phyloP scores from a whole-genome alignment of 1,284 basidiomycete species.

The Pseudozyma sp. region DNA sequence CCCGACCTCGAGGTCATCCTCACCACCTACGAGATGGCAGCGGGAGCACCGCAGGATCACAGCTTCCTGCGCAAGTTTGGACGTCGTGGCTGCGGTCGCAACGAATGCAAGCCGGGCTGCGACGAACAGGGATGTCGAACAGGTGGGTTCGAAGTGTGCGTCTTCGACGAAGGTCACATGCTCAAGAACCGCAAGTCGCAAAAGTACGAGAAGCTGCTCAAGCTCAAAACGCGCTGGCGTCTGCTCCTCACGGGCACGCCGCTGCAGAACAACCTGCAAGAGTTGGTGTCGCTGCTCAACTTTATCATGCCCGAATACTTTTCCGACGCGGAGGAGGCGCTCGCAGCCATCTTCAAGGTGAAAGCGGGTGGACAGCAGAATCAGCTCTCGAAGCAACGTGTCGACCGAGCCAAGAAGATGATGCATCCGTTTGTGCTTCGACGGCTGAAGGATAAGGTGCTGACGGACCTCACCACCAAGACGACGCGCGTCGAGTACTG shows the following conservation, averaged over 20 bases:
- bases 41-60: slow-evolving; percentile 81
- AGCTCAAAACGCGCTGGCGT: slow-evolving; percentile 87
- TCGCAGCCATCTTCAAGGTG: slow-evolving; percentile 96
- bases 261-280: slow-evolving; percentile 84
- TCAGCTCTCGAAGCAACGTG: slow-evolving; percentile 86
- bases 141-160: slow-evolving; percentile 82
- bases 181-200: slow-evolving; percentile 97
- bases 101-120: slow-evolving; percentile 37
- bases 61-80: slow-evolving; percentile 80
- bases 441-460: slow-evolving; percentile 86
- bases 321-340: slow-evolving; percentile 77
- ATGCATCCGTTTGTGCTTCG: slow-evolving; percentile 98
- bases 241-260: slow-evolving; percentile 95
- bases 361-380: slow-evolving; percentile 87
- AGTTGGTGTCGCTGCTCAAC: slow-evolving; percentile 91
- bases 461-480: slow-evolving; percentile 91
- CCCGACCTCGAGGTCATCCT: slow-evolving; percentile 91
- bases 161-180: slow-evolving; percentile 95
- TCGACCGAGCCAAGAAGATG: slow-evolving; percentile 96
- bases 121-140: slow-evolving; percentile 33
- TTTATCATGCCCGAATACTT: slow-evolving; percentile 96
- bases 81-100: slow-evolving; percentile 41
- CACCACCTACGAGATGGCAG: slow-evolving; percentile 95
- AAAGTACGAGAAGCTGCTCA: slow-evolving; percentile 88
- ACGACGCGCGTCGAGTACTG: slow-evolving; percentile 93